These are phyloP conservation scores for Aspergillus unguis DNA, from an alignment of 2,329 filamentous ascomycete genomes.

Conservation along the genomic window DNA sequence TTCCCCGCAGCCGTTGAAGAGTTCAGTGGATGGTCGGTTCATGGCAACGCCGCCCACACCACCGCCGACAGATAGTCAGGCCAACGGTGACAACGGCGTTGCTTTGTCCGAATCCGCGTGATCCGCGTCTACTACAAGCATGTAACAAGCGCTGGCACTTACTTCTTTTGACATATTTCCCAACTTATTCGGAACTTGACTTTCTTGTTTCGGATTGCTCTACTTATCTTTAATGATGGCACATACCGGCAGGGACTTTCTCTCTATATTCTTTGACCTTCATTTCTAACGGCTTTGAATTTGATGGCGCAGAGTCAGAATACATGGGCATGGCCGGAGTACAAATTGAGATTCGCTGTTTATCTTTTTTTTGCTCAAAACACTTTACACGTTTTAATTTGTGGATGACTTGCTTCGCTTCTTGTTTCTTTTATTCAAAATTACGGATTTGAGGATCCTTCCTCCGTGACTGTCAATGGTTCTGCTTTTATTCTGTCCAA, in stretches of 20 bases:
- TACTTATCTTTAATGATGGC: conserved; percentile 33
- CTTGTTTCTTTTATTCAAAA: conserved; percentile 20
- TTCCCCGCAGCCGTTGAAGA: conserved; percentile 35
- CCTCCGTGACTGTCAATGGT: conserved; percentile 21
- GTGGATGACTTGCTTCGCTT: conserved; percentile 16
- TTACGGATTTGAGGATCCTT: conserved; percentile 25
- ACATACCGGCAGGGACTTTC: conserved; percentile 38
- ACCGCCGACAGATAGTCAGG: conserved; percentile 67
- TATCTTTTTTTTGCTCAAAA: conserved; percentile 11
- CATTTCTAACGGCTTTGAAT: conserved; percentile 25
- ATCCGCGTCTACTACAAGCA: conserved; percentile 26
- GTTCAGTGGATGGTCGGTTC: conserved; percentile 45
- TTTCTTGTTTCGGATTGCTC: conserved; percentile 20
- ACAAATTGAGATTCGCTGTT: conserved; percentile 20
- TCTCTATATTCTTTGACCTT: conserved; percentile 24
- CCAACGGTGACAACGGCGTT: conserved; percentile 48
- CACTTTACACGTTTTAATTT: conserved; percentile 14
- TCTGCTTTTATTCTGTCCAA: conserved; percentile 22
- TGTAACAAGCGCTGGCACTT: conserved; percentile 15
- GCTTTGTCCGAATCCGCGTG: conserved; percentile 27
- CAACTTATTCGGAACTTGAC: conserved; percentile 13
- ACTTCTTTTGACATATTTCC: conserved; percentile 27
- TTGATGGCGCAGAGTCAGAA: conserved; percentile 30
- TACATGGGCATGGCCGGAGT: conserved; percentile 21
- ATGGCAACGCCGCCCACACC: conserved; percentile 61